Evolutionary conservation across 495 filamentous ascomycete genomes (phyloP).

Genomic region (Immersiella caudata): DNA sequence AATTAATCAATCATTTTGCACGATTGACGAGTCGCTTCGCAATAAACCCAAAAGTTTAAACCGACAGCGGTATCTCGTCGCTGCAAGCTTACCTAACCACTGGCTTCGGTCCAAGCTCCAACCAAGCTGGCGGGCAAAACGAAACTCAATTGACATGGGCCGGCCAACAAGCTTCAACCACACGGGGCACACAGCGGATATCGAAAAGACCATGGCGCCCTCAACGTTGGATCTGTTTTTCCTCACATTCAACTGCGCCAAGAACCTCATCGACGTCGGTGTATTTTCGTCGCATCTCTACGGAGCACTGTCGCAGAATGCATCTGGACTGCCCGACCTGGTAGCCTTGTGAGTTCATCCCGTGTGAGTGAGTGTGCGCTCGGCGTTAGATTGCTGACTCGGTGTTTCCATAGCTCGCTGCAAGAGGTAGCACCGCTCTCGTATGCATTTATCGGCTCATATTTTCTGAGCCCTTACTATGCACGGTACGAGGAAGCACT

Average conservation of each 20-base stretch:
- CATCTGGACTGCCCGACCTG: constrained; percentile 60
- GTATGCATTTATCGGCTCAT: constrained; percentile 83
- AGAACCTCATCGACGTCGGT: constrained; percentile 62
- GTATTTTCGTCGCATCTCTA: constrained; percentile 73
- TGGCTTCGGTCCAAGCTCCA: not conserved
- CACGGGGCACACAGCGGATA: not conserved
- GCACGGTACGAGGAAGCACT: constrained; percentile 67
- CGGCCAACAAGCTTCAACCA: constrained; percentile 12
- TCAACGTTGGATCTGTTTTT: constrained; percentile 64
- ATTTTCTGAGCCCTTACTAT: constrained; percentile 76
- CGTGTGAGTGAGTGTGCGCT: no score
- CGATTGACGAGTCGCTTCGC: not conserved
- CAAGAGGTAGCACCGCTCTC: constrained; percentile 89
- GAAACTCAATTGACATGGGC: constrained; percentile 19
- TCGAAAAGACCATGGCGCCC: constrained; percentile 30
- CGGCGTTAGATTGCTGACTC: constrained; percentile 2
- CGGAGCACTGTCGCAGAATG: constrained; percentile 61
- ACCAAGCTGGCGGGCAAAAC: not conserved
- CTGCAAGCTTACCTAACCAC: not conserved
- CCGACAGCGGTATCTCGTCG: not conserved
- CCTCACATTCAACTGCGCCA: constrained; percentile 89
- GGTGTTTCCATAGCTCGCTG: constrained; percentile 56
- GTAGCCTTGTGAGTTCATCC: constrained; percentile 58
- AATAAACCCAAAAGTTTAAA: not conserved
- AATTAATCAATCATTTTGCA: not conserved